Conservation (phyloP, 768 basidiomycete species). For the Kwoniella pini region DNA sequence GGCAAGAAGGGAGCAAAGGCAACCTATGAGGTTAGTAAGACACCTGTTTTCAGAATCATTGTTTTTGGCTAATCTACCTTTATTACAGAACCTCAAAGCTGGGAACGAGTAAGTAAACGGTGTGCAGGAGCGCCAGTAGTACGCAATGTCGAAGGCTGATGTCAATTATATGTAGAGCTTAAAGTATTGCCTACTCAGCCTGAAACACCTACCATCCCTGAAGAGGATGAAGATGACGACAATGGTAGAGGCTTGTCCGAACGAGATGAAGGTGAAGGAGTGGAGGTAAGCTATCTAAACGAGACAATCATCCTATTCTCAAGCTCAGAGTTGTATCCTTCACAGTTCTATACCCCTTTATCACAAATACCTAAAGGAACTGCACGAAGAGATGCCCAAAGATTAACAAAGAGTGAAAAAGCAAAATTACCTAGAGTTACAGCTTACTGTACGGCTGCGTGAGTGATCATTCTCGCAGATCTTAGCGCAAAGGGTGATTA, state of each 20-base stretch:
- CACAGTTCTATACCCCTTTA: conserved; percentile 87
- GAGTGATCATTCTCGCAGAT: conserved; percentile 35
- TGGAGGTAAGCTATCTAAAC: conserved; percentile 41
- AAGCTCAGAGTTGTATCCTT: not conserved
- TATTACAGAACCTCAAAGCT: conserved; percentile 51
- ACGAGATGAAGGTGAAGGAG: conserved; percentile 46
- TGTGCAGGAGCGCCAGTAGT: no score
- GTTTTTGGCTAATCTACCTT: not conserved
- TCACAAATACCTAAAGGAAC: conserved; percentile 92
- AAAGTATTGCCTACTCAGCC: conserved; percentile 53
- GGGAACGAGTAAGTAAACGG: conserved; percentile 44
- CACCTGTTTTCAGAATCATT: not conserved
- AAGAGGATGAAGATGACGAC: conserved; percentile 51
- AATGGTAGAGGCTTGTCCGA: conserved; percentile 22
- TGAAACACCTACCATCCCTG: conserved; percentile 39
- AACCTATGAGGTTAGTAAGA: conserved; percentile 53
- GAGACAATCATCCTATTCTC: not conserved
- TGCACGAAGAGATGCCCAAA: conserved; percentile 84
- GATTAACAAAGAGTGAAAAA: conserved; percentile 84
- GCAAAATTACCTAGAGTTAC: conserved; percentile 95
- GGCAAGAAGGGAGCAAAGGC: conserved; percentile 44
- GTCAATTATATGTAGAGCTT: conserved; percentile 35
- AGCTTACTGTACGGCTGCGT: conserved; percentile 92
- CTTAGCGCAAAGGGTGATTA: no score
- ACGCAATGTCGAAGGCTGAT: not conserved